Evolutionary conservation across 805 yeast genomes (phyloP).

Genomic region (Wickerhamiella sergipiensis): DNA sequence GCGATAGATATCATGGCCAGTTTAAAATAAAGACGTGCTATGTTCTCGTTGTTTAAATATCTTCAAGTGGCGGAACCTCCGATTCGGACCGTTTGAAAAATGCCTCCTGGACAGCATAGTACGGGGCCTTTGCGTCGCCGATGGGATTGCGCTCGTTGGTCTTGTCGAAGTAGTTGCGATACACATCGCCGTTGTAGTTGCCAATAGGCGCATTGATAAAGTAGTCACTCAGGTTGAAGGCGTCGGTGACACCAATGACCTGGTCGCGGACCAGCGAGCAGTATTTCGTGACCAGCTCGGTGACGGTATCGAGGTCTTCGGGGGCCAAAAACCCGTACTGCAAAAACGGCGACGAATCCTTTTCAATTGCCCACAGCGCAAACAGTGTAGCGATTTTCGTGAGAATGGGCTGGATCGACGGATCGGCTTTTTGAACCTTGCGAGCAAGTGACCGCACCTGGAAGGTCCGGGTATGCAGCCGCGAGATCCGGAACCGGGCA

Average conservation of each 20-base stretch:
- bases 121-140: constrained; percentile 40
- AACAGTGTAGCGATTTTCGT: constrained; percentile 25
- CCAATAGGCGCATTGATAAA: constrained; percentile 73
- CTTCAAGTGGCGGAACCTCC: constrained; percentile 10
- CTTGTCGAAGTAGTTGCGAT: constrained; percentile 52
- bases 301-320: constrained; percentile 30
- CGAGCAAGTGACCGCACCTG: constrained; percentile 24
- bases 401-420: constrained; percentile 9
- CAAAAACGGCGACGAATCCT: constrained; percentile 56
- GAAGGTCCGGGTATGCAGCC: constrained; percentile 27
- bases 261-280: constrained; percentile 44
- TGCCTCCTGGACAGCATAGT: constrained; percentile 26
- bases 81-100: constrained; percentile 18
- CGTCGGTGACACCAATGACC: constrained; percentile 64
- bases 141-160: constrained; percentile 39
- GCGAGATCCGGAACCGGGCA: constrained; percentile 28
- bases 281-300: constrained; percentile 32
- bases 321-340: constrained; percentile 44
- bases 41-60: constrained; percentile 2
- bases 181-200: constrained; percentile 63
- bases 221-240: constrained; percentile 67
- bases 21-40: too few relatives aligned
- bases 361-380: constrained; percentile 52
- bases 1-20: too few relatives aligned
- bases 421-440: constrained; percentile 8